Base-by-base conservation (phyloP, 331 rosid genomes). In the Telfairia occidentalis region DNA sequence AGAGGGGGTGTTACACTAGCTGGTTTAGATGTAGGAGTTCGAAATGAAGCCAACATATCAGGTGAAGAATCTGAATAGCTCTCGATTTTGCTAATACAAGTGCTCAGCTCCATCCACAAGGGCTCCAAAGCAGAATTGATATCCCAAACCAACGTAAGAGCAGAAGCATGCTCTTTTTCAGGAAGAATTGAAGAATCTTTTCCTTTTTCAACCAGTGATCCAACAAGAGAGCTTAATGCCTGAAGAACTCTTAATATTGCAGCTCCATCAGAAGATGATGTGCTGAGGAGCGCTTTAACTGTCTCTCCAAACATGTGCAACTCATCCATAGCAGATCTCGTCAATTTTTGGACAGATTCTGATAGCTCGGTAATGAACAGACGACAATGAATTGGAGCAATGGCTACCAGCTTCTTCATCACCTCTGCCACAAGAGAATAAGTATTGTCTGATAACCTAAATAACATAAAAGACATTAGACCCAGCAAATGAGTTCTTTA, bases 181-280 rank as follows among this genome's bases (percentile, higher is more conserved):
- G 79, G 81, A 71, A 82, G 81, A 40, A 71, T 69, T 80, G 84
- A 80, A 16, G 81, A 52, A 76, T 83, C 90, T 82, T 81, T 84
- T 73, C 90, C 90, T 77, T 87, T 85, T 84, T 86, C 89, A 53
- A 79, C 75, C 78, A 89, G 73, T 42, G 88, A 86, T 40, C 86
- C 75, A 74, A 90, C 90, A 73, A 95, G 92, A 74, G 97, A 90
- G 85, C 97, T 95, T 81, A 95, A 80, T 58, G 99, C 97, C 84
- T 90, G 99, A 80, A 92, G 82, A 85, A 95, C 99, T 84, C 99
- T 95, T 81, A 95, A 88, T 77, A 95, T 92, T 45, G 97, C 90
- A 63, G 99, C 92, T 60, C 99, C 97, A 78, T 89, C 91, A 83
- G 97, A 86, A 66, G 97, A 91, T 71, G 90, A 52, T 76, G 97